A percentile compares a stretch with the other conserved stretches of the same genome.
These are phyloP conservation scores for Saccharomycopsis synnaedendra DNA, from an alignment of 805 yeast species.

Conservation along the genomic window DNA sequence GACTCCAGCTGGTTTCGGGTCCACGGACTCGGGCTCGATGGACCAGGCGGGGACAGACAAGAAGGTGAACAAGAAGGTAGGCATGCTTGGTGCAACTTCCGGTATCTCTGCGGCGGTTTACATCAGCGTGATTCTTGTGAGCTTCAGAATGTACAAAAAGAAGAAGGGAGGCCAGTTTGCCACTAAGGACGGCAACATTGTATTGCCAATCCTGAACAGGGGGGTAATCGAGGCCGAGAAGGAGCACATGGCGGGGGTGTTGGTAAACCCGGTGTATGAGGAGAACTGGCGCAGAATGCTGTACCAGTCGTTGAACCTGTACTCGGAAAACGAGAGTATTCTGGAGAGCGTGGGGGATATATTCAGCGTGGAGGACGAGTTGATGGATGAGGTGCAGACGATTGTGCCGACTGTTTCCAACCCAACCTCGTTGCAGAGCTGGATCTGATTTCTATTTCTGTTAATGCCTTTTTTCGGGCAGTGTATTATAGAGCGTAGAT, in stretches of 20 bases:
- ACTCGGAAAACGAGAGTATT: background rate
- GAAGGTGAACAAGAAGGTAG: slow-evolving; percentile 22
- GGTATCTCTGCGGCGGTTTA: slow-evolving; percentile 17
- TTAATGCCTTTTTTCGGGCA: background rate
- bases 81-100: slow-evolving; percentile 17
- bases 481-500: no score
- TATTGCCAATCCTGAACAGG: slow-evolving; percentile 14
- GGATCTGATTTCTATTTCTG: slow-evolving; percentile 4
- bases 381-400: slow-evolving; percentile 7
- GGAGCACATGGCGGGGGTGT: slow-evolving; percentile 4
- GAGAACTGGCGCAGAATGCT: slow-evolving; percentile 11
- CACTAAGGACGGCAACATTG: slow-evolving; percentile 13
- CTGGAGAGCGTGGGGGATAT: slow-evolving; percentile 3
- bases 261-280: slow-evolving; percentile 12
- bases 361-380: slow-evolving; percentile 3
- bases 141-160: slow-evolving; percentile 21
- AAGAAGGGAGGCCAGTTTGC: slow-evolving; percentile 11
- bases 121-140: slow-evolving; percentile 18
- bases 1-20: slow-evolving; percentile 15
- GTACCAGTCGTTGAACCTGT: slow-evolving; percentile 13
- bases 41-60: slow-evolving; percentile 21
- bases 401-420: slow-evolving; percentile 12
- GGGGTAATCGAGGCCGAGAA: slow-evolving; percentile 11
- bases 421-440: slow-evolving; percentile 3
- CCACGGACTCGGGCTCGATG: slow-evolving; percentile 17